These are phyloP conservation scores for Fusarium albidum DNA, from an alignment of 2,329 filamentous ascomycete species.

Conservation along the genomic window DNA sequence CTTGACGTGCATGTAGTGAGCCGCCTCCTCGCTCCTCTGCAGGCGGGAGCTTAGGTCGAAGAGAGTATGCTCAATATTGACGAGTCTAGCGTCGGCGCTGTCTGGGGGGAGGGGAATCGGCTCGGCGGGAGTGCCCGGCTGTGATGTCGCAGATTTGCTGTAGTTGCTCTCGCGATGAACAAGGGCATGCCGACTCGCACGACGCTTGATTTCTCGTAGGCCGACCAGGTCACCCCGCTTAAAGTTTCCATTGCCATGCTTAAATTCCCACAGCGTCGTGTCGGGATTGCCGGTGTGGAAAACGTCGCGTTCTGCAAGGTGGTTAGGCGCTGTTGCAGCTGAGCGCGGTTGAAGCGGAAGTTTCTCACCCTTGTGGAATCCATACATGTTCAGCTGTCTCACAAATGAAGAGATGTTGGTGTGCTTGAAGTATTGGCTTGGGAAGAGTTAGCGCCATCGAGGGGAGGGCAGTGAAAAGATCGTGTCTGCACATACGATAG, in stretches of 20 bases:
- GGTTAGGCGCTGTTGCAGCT: constrained; percentile 11
- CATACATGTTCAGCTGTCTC: constrained; percentile 98
- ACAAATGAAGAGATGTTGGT: constrained; percentile 99
- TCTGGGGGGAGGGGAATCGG: constrained; percentile 77
- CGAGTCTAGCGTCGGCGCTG: constrained; percentile 76
- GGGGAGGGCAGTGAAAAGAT: neutral
- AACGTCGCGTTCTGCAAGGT: constrained; percentile 84
- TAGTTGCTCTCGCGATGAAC: constrained; percentile 91
- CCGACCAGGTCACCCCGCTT: constrained; percentile 93
- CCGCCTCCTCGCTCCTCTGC: constrained; percentile 83
- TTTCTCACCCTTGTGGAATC: constrained; percentile 90
- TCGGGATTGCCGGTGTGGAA: constrained; percentile 96
- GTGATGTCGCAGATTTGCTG: constrained; percentile 77
- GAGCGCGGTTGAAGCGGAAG: neutral
- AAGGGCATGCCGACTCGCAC: constrained; percentile 90
- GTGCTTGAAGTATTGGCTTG: constrained; percentile 97
- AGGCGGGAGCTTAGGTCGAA: constrained; percentile 82
- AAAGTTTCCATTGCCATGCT: constrained; percentile 96
- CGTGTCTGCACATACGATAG: constrained; percentile 75
- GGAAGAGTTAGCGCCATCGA: constrained; percentile 13
- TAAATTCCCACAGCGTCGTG: constrained; percentile 97
- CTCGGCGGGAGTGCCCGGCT: constrained; percentile 86
- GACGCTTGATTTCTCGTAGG: constrained; percentile 91
- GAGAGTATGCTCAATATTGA: constrained; percentile 79
- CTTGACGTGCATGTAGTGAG: constrained; percentile 79